These are phyloP conservation scores for Podaxis sp. DNA, from an alignment of 768 basidiomycete species.

Conservation along the genomic window DNA sequence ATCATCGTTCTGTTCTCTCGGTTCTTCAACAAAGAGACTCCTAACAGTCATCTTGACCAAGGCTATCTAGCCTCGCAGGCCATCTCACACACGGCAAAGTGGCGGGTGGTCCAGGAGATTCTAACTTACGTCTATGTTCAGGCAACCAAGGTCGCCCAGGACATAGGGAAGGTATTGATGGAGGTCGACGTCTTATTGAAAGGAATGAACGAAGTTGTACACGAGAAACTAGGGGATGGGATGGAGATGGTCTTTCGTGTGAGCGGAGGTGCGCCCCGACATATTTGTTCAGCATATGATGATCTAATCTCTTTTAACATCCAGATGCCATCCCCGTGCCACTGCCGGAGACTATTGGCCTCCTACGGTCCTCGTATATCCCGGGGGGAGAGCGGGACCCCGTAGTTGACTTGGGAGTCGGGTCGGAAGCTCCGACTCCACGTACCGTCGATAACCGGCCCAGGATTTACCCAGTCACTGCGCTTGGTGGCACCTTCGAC, in stretches of 20 bases:
- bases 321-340: slow-evolving; percentile 36
- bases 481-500: slow-evolving; percentile 95
- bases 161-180: slow-evolving; percentile 64
- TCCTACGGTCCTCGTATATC: slow-evolving; percentile 34
- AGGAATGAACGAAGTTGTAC: slow-evolving; percentile 43
- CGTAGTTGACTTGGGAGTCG: slow-evolving; percentile 9
- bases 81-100: slow-evolving; percentile 44
- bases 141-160: slow-evolving; percentile 72
- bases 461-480: slow-evolving; percentile 59
- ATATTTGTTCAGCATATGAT: not conserved
- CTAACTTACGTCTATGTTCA: slow-evolving; percentile 84
- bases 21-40: slow-evolving; percentile 41
- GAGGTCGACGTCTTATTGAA: slow-evolving; percentile 74
- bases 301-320: slow-evolving; percentile 14
- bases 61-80: slow-evolving; percentile 21
- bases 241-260: slow-evolving; percentile 46
- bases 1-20: slow-evolving; percentile 63
- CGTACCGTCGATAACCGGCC: slow-evolving; percentile 16
- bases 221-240: slow-evolving; percentile 36
- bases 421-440: not conserved
- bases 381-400: slow-evolving; percentile 22
- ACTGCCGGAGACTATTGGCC: slow-evolving; percentile 38
- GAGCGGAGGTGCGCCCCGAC: slow-evolving; percentile 35
- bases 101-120: slow-evolving; percentile 68
- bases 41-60: slow-evolving; percentile 9